Conservation (phyloP, 2,329 filamentous ascomycete genomes). For the Nigrograna mackinnonii region DNA sequence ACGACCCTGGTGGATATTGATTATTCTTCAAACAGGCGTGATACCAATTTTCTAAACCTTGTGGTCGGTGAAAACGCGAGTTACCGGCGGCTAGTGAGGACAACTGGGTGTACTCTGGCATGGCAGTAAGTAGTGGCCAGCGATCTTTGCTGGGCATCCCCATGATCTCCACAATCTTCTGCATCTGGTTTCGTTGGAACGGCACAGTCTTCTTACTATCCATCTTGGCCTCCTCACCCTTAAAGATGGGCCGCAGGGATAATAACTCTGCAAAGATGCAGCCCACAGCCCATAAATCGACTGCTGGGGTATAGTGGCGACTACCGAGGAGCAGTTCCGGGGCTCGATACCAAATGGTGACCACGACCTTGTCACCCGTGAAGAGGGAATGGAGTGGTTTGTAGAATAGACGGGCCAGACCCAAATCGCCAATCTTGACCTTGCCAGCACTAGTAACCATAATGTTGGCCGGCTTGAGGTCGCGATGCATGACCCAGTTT, state of each 20-base stretch:
- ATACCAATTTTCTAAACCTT: constrained; percentile 71
- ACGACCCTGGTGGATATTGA: constrained; percentile 45
- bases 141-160: constrained; percentile 85
- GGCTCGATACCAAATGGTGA: constrained; percentile 98
- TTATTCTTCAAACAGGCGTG: constrained; percentile 52
- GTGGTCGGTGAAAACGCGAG: constrained; percentile 54
- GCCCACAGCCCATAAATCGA: constrained; percentile 96
- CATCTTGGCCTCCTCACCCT: constrained; percentile 98
- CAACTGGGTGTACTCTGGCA: constrained; percentile 85
- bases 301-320: constrained; percentile 94
- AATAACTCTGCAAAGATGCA: constrained; percentile 97
- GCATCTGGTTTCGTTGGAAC: constrained; percentile 98
- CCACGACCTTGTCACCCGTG: constrained; percentile 94
- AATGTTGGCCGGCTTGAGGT: constrained; percentile 97
- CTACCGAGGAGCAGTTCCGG: constrained; percentile 90
- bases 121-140: constrained; percentile 82
- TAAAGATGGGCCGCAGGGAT: constrained; percentile 91
- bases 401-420: constrained; percentile 88
- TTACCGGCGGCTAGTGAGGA: constrained; percentile 52
- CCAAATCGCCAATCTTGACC: constrained; percentile 93
- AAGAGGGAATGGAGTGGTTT: constrained; percentile 92
- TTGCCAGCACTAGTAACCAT: constrained; percentile 91
- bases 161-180: constrained; percentile 97
- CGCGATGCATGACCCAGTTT: constrained; percentile 96
- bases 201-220: constrained; percentile 97